A percentile compares a stretch with the other conserved stretches of the same genome.
Evolutionary conservation across 2,329 filamentous ascomycete species (phyloP).

Genomic region (Neobulgaria alba): DNA sequence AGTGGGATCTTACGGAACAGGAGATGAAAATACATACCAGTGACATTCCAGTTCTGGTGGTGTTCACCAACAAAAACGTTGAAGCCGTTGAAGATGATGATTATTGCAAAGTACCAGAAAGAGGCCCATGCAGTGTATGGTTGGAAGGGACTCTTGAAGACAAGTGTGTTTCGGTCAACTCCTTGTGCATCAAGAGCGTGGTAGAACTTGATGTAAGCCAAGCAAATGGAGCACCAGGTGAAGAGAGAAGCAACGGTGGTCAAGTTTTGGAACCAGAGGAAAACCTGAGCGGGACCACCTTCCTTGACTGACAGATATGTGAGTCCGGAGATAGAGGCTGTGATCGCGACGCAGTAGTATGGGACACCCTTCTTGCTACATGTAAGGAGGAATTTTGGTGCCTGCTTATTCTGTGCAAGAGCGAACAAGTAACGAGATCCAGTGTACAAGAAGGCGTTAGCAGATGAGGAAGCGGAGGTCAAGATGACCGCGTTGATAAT

Average conservation of each 20-base stretch:
- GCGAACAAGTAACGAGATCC: slow-evolving; percentile 28
- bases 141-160: slow-evolving; percentile 60
- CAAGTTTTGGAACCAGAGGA: slow-evolving; percentile 40
- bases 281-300: slow-evolving; percentile 36
- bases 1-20: neutral
- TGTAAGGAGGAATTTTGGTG: slow-evolving; percentile 48
- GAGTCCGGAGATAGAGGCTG: slow-evolving; percentile 59
- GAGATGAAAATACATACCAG: slow-evolving; percentile 30
- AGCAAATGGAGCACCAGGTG: slow-evolving; percentile 61
- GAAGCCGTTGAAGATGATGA: slow-evolving; percentile 70
- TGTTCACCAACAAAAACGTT: slow-evolving; percentile 60
- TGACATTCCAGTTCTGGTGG: slow-evolving; percentile 50
- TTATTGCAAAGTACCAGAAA: slow-evolving; percentile 53
- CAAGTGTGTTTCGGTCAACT: slow-evolving; percentile 56
- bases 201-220: slow-evolving; percentile 65
- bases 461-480: slow-evolving; percentile 44
- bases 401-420: slow-evolving; percentile 56
- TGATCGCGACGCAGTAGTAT: slow-evolving; percentile 56
- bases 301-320: slow-evolving; percentile 61
- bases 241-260: slow-evolving; percentile 68
- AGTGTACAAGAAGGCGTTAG: slow-evolving; percentile 26
- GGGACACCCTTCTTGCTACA: slow-evolving; percentile 62
- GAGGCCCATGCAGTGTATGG: slow-evolving; percentile 63
- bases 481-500: slow-evolving; percentile 68
- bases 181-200: slow-evolving; percentile 62